phyloP scores from a whole-genome alignment of 108 stramenopile species.

The Cyclostephanos invisitatus region DNA sequence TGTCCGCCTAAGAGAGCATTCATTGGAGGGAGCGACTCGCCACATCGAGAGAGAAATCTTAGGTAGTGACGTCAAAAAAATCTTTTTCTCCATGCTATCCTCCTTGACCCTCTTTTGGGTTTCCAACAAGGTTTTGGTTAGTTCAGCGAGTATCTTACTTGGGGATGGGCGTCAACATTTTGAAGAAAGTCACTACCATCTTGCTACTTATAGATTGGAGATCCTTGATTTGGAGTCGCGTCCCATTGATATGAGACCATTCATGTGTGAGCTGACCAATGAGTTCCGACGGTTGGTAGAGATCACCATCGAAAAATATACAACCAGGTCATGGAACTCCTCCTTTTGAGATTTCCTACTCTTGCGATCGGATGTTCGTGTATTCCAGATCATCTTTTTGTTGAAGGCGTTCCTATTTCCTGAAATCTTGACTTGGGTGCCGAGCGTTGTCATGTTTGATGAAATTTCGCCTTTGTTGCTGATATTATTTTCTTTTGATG shows the following conservation, averaged over 20 bases:
- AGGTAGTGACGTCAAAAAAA: background rate
- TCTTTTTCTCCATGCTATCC: background rate
- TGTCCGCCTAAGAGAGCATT: background rate
- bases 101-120: background rate
- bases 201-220: too few species aligned
- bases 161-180: background rate
- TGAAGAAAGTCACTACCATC: background rate
- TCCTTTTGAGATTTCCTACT: too few species aligned
- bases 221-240: too few species aligned
- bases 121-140: background rate
- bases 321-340: background rate
- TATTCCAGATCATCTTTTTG: too few species aligned
- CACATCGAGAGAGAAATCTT: background rate
- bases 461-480: too few species aligned
- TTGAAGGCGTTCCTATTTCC: too few species aligned
- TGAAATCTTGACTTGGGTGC: too few species aligned
- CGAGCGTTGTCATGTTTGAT: too few species aligned
- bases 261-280: background rate
- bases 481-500: too few species aligned
- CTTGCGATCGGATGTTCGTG: too few species aligned
- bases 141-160: background rate
- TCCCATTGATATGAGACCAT: background rate
- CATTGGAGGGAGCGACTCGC: too few species aligned
- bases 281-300: background rate
- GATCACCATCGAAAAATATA: background rate